Percentiles rank a stretch among this genome's conserved stretches.
Evolutionary conservation across 78 protist genomes (phyloP).

Genomic region (slime mould (Dictyostelium discoideum)): DNA sequence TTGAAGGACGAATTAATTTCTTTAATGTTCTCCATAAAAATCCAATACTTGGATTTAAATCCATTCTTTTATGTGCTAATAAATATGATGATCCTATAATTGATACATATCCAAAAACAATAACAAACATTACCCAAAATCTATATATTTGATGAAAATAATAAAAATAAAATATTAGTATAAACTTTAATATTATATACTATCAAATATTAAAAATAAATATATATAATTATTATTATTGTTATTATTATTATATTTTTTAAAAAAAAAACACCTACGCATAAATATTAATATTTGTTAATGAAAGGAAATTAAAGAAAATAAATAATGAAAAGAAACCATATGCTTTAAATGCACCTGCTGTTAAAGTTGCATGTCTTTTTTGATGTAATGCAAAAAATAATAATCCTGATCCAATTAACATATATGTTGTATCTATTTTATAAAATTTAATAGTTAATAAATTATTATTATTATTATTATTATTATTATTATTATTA

Average conservation of each 20-base stretch:
- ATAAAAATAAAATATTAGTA: neutral
- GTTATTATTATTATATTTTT: too few species aligned
- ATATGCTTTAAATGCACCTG: slow-evolving; percentile 77
- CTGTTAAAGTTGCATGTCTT: slow-evolving; percentile 76
- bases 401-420: slow-evolving; percentile 74
- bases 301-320: slow-evolving; percentile 49
- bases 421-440: slow-evolving; percentile 79
- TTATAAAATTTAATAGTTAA: too few species aligned
- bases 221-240: too few species aligned
- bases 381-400: slow-evolving; percentile 79
- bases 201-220: too few species aligned
- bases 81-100: slow-evolving; percentile 73
- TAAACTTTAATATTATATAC: too few species aligned
- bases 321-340: slow-evolving; percentile 73
- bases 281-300: slow-evolving; percentile 47
- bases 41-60: slow-evolving; percentile 14
- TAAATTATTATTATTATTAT: too few species aligned
- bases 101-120: slow-evolving; percentile 69
- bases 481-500: too few species aligned
- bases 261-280: slow-evolving; percentile 41
- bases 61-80: slow-evolving; percentile 67
- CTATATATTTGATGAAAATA: too few species aligned
- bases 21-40: slow-evolving; percentile 14
- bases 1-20: slow-evolving; percentile 18
- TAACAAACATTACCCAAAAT: slow-evolving; percentile 58